phyloP scores from a whole-genome alignment of 108 stramenopile species.

The Fistulifera pelliculosa region DNA sequence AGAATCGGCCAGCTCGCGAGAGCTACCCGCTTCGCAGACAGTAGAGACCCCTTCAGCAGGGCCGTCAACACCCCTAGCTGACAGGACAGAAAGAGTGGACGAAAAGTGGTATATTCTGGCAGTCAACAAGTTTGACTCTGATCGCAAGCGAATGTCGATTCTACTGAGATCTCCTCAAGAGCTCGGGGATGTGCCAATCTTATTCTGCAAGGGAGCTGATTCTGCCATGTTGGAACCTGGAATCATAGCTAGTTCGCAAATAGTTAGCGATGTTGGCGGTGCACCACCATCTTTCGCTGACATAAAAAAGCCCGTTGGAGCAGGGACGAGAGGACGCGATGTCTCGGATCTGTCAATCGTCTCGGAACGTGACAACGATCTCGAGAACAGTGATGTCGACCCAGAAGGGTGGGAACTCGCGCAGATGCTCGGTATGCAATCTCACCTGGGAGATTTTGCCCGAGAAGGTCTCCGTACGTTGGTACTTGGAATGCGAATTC shows the following conservation, averaged over 20 bases:
- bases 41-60: neutral
- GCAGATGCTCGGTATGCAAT: constrained; percentile 54
- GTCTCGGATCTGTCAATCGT: constrained; percentile 6
- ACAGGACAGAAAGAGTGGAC: constrained; percentile 6
- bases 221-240: constrained; percentile 70
- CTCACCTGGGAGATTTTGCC: constrained; percentile 87
- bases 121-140: constrained; percentile 90
- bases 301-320: neutral
- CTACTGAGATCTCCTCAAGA: constrained; percentile 72
- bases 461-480: constrained; percentile 91
- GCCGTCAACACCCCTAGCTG: constrained; percentile 2
- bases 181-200: constrained; percentile 60
- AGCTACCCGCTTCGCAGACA: neutral
- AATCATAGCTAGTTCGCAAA: constrained; percentile 35
- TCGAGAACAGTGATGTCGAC: constrained; percentile 4
- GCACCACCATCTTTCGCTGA: constrained; percentile 3
- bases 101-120: constrained; percentile 85
- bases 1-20: constrained; percentile 22
- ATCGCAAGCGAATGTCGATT: constrained; percentile 93
- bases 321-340: neutral
- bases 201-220: constrained; percentile 92
- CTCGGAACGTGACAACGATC: constrained; percentile 12
- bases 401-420: constrained; percentile 40
- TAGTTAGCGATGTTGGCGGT: constrained; percentile 10
- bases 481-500: constrained; percentile 77